phyloP scores from a whole-genome alignment of 345 rosid genomes.

The Populus pruinosa region DNA sequence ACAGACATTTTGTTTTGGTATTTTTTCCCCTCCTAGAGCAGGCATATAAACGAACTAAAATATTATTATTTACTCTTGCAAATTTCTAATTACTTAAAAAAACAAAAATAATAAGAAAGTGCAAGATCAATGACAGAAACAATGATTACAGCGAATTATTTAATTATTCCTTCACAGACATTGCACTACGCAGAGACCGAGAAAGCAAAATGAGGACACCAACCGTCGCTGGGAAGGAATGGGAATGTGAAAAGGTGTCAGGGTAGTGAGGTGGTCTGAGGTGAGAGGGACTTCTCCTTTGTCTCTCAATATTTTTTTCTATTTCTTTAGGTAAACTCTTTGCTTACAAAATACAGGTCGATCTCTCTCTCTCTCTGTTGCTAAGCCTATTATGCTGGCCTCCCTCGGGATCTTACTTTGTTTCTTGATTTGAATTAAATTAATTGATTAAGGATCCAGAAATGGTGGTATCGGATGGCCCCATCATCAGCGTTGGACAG shows the following conservation, averaged over 20 bases:
- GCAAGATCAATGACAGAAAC: no score
- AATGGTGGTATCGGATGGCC: conserved; percentile 60
- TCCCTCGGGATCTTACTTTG: conserved; percentile 29
- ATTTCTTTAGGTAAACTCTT: conserved; percentile 67
- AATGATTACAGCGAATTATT: no score
- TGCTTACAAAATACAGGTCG: background rate
- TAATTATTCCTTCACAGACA: background rate
- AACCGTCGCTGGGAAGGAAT: background rate
- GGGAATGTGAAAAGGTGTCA: conserved; percentile 29
- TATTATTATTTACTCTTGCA: no score
- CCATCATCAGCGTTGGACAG: conserved; percentile 70
- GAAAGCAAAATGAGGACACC: conserved; percentile 8
- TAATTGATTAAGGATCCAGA: conserved; percentile 2
- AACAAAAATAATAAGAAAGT: no score
- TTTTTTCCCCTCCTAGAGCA: no score
- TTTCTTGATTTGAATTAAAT: conserved; percentile 13
- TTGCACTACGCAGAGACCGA: conserved; percentile 1
- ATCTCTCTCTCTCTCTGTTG: background rate
- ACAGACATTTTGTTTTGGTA: no score
- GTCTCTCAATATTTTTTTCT: conserved; percentile 28
- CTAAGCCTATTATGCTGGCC: background rate
- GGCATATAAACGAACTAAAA: no score
- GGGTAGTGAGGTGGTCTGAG: background rate
- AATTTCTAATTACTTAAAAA: no score
- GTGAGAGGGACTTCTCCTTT: conserved; percentile 60